phyloP scores from a whole-genome alignment of 2,329 filamentous ascomycete species.

The Pseudogymnoascus sp. region DNA sequence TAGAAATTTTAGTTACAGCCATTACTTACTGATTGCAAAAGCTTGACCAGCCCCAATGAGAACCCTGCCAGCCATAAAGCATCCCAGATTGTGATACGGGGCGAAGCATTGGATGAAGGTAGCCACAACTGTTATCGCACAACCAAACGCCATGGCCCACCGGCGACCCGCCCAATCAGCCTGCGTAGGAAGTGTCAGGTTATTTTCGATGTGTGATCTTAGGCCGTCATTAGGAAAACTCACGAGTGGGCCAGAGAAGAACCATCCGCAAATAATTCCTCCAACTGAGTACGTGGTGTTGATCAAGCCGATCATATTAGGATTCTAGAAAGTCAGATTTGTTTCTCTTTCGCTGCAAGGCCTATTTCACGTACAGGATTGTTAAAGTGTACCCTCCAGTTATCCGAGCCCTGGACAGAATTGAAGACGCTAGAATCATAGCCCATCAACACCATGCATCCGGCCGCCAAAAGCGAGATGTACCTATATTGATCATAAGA shows the following conservation, averaged over 20 bases:
- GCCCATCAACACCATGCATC: constrained; percentile 68
- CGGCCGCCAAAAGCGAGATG: constrained; percentile 61
- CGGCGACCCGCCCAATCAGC: constrained; percentile 55
- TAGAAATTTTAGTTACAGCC: not conserved
- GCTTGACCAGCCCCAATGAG: constrained; percentile 63
- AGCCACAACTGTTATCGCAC: constrained; percentile 55
- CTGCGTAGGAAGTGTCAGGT: constrained; percentile 8
- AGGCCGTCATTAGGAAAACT: not conserved
- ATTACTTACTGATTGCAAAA: constrained; percentile 40
- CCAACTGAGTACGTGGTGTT: not conserved
- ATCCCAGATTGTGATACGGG: constrained; percentile 50
- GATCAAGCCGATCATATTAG: not conserved
- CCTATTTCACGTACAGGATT: constrained; percentile 14
- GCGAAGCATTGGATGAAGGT: constrained; percentile 62
- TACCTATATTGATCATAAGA: constrained; percentile 39
- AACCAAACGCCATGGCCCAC: constrained; percentile 55
- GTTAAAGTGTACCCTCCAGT: constrained; percentile 61
- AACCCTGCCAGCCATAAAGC: constrained; percentile 60
- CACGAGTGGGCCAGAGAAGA: not conserved
- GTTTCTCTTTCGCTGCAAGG: not conserved
- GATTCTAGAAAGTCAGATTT: not conserved
- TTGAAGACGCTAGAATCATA: constrained; percentile 71
- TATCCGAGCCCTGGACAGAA: constrained; percentile 58
- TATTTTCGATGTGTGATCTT: not conserved
- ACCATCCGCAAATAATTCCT: not conserved